Evolutionary conservation across 495 filamentous ascomycete genomes (phyloP).

Genomic region (Daldinia caldariorum): DNA sequence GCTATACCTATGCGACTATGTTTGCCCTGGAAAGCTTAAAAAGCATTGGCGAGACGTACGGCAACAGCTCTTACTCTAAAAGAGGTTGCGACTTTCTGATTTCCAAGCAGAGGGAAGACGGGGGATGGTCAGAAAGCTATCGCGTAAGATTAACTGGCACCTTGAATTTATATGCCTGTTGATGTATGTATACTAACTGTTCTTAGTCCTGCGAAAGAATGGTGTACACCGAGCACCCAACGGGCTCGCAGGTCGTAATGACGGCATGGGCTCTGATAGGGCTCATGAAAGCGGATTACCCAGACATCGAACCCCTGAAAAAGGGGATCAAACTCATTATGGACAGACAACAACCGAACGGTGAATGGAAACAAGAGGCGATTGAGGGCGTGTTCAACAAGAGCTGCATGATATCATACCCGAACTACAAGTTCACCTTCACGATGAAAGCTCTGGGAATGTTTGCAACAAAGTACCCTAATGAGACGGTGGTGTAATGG

Average conservation of each 20-base stretch:
- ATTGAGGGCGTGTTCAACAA: conserved; percentile 99
- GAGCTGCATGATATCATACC: conserved; percentile 99
- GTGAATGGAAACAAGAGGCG: conserved; percentile 93
- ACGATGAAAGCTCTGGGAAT: conserved; percentile 92
- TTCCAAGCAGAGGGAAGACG: conserved; percentile 82
- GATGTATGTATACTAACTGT: conserved; percentile 14
- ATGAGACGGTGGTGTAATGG: conserved; percentile 61
- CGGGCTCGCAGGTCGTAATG: conserved; percentile 85
- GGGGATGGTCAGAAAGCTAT: conserved; percentile 97
- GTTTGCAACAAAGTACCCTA: conserved; percentile 80
- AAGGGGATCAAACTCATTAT: conserved; percentile 84
- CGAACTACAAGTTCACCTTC: conserved; percentile 98
- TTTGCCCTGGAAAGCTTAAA: conserved; percentile 90
- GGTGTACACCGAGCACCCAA: conserved; percentile 60
- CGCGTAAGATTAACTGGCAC: conserved; percentile 62
- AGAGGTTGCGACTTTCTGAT: conserved; percentile 87
- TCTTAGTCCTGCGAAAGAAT: conserved; percentile 64
- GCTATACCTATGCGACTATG: conserved; percentile 95
- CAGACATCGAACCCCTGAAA: conserved; percentile 75
- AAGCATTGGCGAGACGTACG: conserved; percentile 82
- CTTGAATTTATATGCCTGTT: not conserved
- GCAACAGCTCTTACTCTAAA: conserved; percentile 73
- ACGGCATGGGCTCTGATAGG: conserved; percentile 91
- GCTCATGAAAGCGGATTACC: conserved; percentile 85
- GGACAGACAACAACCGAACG: conserved; percentile 82